phyloP scores from a whole-genome alignment of 345 rosid species.

The Gossypium arboreum region DNA sequence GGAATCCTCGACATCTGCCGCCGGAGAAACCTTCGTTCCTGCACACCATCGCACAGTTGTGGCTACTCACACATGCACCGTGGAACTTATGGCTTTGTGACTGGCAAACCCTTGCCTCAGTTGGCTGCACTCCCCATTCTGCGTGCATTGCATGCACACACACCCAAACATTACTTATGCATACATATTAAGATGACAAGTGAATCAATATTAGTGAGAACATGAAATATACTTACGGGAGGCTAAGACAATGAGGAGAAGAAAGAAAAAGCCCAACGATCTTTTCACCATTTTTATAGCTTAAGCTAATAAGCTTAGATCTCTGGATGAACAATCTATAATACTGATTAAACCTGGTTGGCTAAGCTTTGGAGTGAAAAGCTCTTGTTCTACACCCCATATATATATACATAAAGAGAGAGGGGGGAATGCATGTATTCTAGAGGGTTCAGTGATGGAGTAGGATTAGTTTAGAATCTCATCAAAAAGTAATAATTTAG shows the following conservation, averaged over 20 bases:
- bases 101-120: conserved; percentile 35
- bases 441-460: background rate
- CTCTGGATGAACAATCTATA: background rate
- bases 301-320: background rate
- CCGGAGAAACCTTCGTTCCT: conserved; percentile 31
- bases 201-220: too few relatives aligned
- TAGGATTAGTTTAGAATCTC: background rate
- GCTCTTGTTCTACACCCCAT: background rate
- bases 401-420: background rate
- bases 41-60: conserved; percentile 39
- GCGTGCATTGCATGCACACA: background rate
- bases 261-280: conserved; percentile 4
- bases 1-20: conserved; percentile 33
- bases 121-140: conserved; percentile 21
- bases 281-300: background rate
- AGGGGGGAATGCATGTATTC: background rate
- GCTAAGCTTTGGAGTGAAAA: background rate
- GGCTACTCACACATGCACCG: conserved; percentile 21
- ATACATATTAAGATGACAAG: background rate
- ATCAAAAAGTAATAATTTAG: background rate
- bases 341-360: background rate
- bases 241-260: conserved; percentile 8
- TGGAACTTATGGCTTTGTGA: conserved; percentile 38
- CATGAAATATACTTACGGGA: background rate
- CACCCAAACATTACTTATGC: background rate